A percentile compares a stretch with the other conserved stretches of the same genome.
These are phyloP conservation scores for Collybia sordida DNA, from an alignment of 768 basidiomycete genomes.

Conservation along the genomic window DNA sequence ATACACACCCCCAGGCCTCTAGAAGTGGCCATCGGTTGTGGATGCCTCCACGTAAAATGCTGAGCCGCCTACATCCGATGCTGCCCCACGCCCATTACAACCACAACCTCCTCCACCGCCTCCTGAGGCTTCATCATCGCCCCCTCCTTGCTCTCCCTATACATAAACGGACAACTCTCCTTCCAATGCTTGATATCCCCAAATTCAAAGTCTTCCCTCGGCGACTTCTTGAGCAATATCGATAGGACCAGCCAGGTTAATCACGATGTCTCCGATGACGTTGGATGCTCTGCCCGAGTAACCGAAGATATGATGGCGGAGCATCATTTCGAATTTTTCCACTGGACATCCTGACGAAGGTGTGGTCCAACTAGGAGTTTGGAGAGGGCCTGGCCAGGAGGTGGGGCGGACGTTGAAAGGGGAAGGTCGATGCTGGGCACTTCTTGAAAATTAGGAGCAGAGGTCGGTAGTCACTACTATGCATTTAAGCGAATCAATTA, in stretches of 20 bases:
- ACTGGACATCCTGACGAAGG: slow-evolving; percentile 92
- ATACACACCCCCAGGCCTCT: slow-evolving; percentile 88
- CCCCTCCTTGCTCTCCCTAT: slow-evolving; percentile 57
- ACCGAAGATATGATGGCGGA: slow-evolving; percentile 95
- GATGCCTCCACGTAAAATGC: slow-evolving; percentile 86
- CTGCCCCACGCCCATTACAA: slow-evolving; percentile 96
- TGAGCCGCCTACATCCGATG: slow-evolving; percentile 99
- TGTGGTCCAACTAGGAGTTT: slow-evolving; percentile 63
- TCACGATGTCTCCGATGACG: slow-evolving; percentile 89
- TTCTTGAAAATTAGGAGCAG: slow-evolving; percentile 54
- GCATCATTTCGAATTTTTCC: slow-evolving; percentile 99
- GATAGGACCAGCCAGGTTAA: slow-evolving; percentile 79
- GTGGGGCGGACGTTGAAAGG: slow-evolving; percentile 16
- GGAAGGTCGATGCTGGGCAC: slow-evolving; percentile 31
- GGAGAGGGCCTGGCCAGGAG: slow-evolving; percentile 39
- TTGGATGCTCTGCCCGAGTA: slow-evolving; percentile 97
- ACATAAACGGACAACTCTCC: slow-evolving; percentile 83
- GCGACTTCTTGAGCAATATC: slow-evolving; percentile 66
- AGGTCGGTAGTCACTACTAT: slow-evolving; percentile 59
- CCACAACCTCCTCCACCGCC: slow-evolving; percentile 86
- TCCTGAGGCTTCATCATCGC: slow-evolving; percentile 99
- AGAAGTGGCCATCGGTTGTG: slow-evolving; percentile 86
- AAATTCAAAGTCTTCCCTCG: slow-evolving; percentile 84
- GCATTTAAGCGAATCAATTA: not conserved
- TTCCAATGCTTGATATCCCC: slow-evolving; percentile 84